A percentile compares a stretch with the other conserved stretches of the same genome.
Conservation (phyloP, 805 yeast genomes). For the Starmerella geochares region DNA sequence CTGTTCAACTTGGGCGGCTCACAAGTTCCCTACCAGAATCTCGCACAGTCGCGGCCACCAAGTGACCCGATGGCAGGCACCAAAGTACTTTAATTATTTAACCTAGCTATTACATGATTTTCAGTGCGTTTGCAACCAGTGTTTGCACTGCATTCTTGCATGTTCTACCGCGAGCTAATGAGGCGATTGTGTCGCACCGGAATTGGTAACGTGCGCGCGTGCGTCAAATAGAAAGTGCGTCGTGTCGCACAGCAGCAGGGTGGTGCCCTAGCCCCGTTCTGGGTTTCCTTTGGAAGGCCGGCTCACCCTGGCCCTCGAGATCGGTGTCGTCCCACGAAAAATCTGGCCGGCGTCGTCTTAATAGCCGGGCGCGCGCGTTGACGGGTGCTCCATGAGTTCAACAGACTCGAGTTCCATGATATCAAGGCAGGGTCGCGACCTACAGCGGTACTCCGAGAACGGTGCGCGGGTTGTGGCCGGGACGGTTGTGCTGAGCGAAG, state of each 20-base stretch:
- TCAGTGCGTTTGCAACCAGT: too few species aligned
- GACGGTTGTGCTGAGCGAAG: constrained; percentile 58
- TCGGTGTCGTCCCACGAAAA: constrained; percentile 1
- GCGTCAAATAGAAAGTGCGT: neutral
- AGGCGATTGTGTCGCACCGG: too few species aligned
- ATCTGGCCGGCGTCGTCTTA: neutral
- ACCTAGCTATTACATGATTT: too few species aligned
- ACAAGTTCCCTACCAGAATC: constrained; percentile 16
- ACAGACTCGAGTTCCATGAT: constrained; percentile 27
- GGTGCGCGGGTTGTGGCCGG: constrained; percentile 93
- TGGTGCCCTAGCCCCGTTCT: neutral
- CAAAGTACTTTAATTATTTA: neutral
- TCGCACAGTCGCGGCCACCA: constrained; percentile 14
- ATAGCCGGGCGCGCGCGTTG: neutral
- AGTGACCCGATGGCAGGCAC: constrained; percentile 13
- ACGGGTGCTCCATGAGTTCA: constrained; percentile 10
- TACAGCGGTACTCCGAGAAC: constrained; percentile 39
- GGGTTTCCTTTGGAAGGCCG: neutral
- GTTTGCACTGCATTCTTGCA: too few species aligned
- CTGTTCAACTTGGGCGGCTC: constrained; percentile 1
- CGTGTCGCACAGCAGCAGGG: too few species aligned
- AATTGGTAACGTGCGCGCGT: too few species aligned
- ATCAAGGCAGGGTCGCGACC: constrained; percentile 33
- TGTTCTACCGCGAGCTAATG: too few species aligned
- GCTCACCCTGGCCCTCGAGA: constrained; percentile 3